phyloP scores from a whole-genome alignment of 495 filamentous ascomycete species.

The Hypoxylon crocopeplum region DNA sequence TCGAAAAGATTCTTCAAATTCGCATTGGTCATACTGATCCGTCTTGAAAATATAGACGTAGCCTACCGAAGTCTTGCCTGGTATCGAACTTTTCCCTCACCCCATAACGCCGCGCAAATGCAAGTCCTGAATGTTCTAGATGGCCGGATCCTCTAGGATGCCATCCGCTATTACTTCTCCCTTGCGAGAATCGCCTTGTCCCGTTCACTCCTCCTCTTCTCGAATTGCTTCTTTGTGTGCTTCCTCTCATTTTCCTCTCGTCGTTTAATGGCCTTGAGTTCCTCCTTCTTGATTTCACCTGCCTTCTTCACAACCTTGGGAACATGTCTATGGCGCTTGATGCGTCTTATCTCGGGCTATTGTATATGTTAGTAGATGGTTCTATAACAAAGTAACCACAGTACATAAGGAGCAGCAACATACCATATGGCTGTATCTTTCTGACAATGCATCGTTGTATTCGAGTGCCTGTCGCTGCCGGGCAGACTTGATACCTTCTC shows the following conservation, averaged over 20 bases:
- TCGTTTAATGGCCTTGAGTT: constrained; percentile 84
- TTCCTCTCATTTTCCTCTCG: constrained; percentile 93
- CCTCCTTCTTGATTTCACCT: constrained; percentile 92
- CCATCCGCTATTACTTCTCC: constrained; percentile 64
- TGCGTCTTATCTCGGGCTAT: constrained; percentile 84
- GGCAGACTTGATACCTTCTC: constrained; percentile 84
- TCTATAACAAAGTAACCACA: background rate
- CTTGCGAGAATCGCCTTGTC: constrained; percentile 88
- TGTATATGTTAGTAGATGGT: constrained; percentile 12
- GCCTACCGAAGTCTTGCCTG: constrained; percentile 16
- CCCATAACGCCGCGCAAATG: constrained; percentile 40
- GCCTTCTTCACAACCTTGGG: constrained; percentile 98
- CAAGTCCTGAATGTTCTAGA: constrained; percentile 14
- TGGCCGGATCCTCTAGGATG: constrained; percentile 6
- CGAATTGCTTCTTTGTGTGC: constrained; percentile 80
- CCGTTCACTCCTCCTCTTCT: constrained; percentile 78
- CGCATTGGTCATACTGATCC: background rate
- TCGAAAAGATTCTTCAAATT: no score
- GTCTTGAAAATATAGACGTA: constrained; percentile 7
- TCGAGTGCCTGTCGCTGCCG: constrained; percentile 86
- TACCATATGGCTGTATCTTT: constrained; percentile 87
- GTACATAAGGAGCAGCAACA: background rate
- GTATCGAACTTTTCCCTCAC: constrained; percentile 33
- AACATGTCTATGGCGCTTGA: constrained; percentile 87
- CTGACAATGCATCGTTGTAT: constrained; percentile 84